phyloP scores from a whole-genome alignment of 2,329 filamentous ascomycete genomes.

The Xylariaceae sp. region DNA sequence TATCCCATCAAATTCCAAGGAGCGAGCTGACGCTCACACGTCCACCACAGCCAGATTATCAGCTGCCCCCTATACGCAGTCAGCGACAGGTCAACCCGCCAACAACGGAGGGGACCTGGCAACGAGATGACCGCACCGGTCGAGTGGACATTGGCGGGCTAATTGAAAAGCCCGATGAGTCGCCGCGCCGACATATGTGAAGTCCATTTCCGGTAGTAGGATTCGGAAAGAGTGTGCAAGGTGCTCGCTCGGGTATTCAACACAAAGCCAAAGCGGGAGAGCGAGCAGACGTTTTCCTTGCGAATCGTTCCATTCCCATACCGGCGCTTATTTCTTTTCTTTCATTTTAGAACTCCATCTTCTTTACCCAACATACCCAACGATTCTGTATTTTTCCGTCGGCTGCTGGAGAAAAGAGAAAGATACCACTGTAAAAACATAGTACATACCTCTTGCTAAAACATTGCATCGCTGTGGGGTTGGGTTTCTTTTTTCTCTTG shows the following conservation, averaged over 20 bases:
- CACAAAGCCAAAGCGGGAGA: not conserved
- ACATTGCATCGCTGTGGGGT: constrained; percentile 16
- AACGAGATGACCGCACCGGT: constrained; percentile 46
- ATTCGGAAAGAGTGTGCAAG: not conserved
- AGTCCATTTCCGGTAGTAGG: constrained; percentile 7
- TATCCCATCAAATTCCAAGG: constrained; percentile 48
- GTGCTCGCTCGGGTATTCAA: not conserved
- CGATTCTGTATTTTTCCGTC: constrained; percentile 25
- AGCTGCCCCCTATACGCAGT: constrained; percentile 38
- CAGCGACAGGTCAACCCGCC: constrained; percentile 27
- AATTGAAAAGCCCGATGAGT: constrained; percentile 51
- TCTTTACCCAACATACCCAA: constrained; percentile 29
- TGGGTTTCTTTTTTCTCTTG: constrained; percentile 7
- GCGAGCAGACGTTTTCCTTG: constrained; percentile 5
- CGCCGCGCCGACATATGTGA: constrained; percentile 24
- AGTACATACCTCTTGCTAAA: constrained; percentile 15
- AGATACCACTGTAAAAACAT: constrained; percentile 34
- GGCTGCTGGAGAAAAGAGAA: constrained; percentile 18
- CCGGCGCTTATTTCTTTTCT: constrained; percentile 13
- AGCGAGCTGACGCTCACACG: constrained; percentile 42
- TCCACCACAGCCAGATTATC: constrained; percentile 34
- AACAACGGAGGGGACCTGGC: constrained; percentile 31
- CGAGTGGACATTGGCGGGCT: constrained; percentile 58
- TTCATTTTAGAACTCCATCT: constrained; percentile 2
- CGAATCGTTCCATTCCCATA: constrained; percentile 9